Percentiles rank a stretch among this genome's conserved stretches.
phyloP scores from a whole-genome alignment of 352 stramenopile species.

The Pythium coloratum region DNA sequence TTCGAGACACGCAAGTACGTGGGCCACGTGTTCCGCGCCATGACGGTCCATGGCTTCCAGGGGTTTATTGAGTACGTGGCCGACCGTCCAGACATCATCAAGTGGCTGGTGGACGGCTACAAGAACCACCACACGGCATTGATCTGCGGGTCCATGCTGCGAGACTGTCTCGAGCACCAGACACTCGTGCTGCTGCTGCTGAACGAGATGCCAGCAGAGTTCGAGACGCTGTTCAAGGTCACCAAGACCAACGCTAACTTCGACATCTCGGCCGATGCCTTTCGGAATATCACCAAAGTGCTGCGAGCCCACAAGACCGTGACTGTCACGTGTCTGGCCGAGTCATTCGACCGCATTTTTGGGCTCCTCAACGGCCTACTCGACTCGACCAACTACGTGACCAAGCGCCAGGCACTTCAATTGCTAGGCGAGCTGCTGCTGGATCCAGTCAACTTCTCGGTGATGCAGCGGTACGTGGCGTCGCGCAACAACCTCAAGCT shows the following conservation, averaged over 20 bases:
- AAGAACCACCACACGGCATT: conserved; percentile 69
- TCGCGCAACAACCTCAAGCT: conserved; percentile 71
- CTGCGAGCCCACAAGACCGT: conserved; percentile 65
- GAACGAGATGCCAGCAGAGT: conserved; percentile 54
- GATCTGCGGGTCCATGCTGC: conserved; percentile 78
- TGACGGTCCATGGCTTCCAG: conserved; percentile 71
- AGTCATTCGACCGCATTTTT: conserved; percentile 71
- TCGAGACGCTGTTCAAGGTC: conserved; percentile 68
- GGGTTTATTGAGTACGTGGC: conserved; percentile 62
- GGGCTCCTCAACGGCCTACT: conserved; percentile 62
- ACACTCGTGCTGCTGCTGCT: conserved; percentile 62
- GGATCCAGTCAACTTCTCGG: conserved; percentile 69
- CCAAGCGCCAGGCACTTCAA: conserved; percentile 69
- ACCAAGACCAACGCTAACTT: conserved; percentile 82
- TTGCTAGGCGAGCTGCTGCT: conserved; percentile 73
- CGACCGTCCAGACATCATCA: conserved; percentile 67
- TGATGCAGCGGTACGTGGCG: conserved; percentile 80
- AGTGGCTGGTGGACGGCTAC: conserved; percentile 75
- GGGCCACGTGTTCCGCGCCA: conserved; percentile 68
- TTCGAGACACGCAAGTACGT: conserved; percentile 87
- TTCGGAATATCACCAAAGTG: conserved; percentile 75
- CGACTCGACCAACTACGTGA: conserved; percentile 68
- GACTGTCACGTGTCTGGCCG: conserved; percentile 49
- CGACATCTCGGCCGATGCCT: conserved; percentile 81
- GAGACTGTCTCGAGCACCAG: conserved; percentile 76